Conservation (phyloP, 2,329 filamentous ascomycete genomes). For the Colletotrichum spinosum region DNA sequence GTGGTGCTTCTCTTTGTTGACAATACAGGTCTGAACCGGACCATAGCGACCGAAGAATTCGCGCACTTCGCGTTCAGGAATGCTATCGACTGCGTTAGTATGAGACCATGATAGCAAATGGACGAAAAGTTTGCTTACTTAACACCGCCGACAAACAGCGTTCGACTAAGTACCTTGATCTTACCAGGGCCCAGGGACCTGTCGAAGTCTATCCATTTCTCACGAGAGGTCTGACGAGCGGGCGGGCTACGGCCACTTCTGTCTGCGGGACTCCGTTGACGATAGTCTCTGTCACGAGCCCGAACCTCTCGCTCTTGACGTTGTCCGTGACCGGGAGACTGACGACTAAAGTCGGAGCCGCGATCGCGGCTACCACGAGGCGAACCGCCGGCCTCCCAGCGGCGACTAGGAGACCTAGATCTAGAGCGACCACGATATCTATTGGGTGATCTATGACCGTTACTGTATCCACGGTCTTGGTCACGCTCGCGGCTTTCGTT, state of each 20-base stretch:
- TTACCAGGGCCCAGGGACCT: slow-evolving; percentile 76
- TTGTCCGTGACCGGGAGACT: slow-evolving; percentile 71
- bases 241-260: slow-evolving; percentile 73
- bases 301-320: slow-evolving; percentile 65
- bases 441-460: slow-evolving; percentile 72
- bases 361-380: slow-evolving; percentile 73
- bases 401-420: slow-evolving; percentile 82
- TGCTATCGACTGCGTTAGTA: slow-evolving; percentile 41
- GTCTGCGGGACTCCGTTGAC: slow-evolving; percentile 84
- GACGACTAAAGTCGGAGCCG: slow-evolving; percentile 79
- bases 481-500: slow-evolving; percentile 65
- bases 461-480: slow-evolving; percentile 60
- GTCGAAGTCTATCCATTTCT: slow-evolving; percentile 87
- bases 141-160: slow-evolving; percentile 95
- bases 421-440: slow-evolving; percentile 74
- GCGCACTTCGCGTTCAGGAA: slow-evolving; percentile 80
- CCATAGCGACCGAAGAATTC: slow-evolving; percentile 85
- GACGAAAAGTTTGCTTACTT: slow-evolving; percentile 68
- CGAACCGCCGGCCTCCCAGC: slow-evolving; percentile 75
- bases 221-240: slow-evolving; percentile 52
- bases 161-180: slow-evolving; percentile 95
- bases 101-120: background rate
- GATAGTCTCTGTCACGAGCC: slow-evolving; percentile 74
- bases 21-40: slow-evolving; percentile 94
- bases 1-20: slow-evolving; percentile 97